phyloP scores from a whole-genome alignment of 345 rosid genomes.

The Eucalyptus leucophloia region DNA sequence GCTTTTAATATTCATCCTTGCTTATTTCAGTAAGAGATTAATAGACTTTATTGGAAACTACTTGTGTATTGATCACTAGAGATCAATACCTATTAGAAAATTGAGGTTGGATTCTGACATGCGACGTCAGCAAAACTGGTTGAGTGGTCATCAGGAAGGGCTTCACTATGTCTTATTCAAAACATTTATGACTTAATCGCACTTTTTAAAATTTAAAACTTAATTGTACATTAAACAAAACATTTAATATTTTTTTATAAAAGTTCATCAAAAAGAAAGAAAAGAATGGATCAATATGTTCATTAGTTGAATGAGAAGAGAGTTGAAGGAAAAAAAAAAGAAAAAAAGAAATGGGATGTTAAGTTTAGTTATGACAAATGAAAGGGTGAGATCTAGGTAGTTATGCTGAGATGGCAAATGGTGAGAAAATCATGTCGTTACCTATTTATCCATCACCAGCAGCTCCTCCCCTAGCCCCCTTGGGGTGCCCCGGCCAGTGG shows the following conservation, averaged over 20 bases:
- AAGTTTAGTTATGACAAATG: fast-evolving
- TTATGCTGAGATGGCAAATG: fast-evolving
- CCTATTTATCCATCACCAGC: not conserved
- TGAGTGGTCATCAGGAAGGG: fast-evolving
- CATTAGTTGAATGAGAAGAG: not conserved
- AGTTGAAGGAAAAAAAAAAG: not conserved
- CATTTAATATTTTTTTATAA: fast-evolving
- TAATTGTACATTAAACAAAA: fast-evolving
- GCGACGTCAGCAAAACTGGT: fast-evolving
- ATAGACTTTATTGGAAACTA: too few relatives aligned
- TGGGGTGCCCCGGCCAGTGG: too few relatives aligned
- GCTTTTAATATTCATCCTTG: too few relatives aligned
- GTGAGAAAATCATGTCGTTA: not conserved
- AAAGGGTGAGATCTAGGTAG: not conserved
- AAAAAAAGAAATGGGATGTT: not conserved
- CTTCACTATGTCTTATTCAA: fast-evolving
- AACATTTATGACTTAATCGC: fast-evolving
- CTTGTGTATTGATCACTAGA: too few relatives aligned
- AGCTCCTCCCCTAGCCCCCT: too few relatives aligned
- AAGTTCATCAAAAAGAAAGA: not conserved
- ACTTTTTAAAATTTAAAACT: too few relatives aligned
- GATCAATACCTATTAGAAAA: not conserved
- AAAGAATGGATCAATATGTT: fast-evolving
- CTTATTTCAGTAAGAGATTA: too few relatives aligned
- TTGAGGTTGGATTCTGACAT: fast-evolving